These are phyloP conservation scores for Phytophthora lateralis DNA, from an alignment of 352 stramenopile genomes.

Conservation along the genomic window DNA sequence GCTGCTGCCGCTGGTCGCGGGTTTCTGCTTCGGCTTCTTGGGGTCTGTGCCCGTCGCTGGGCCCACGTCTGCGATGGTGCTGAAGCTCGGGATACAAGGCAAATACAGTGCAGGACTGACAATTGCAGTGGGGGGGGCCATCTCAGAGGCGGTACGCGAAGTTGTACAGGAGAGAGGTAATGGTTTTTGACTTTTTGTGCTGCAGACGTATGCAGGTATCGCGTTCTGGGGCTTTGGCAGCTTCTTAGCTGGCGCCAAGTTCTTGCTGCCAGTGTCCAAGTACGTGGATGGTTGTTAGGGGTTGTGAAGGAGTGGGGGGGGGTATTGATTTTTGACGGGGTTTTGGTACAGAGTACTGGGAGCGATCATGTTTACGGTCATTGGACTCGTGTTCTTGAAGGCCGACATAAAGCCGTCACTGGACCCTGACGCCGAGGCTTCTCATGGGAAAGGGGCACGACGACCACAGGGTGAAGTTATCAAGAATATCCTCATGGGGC, in stretches of 20 bases:
- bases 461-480: constrained; percentile 67
- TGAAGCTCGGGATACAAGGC: constrained; percentile 87
- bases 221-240: constrained; percentile 91
- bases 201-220: constrained; percentile 85
- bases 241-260: constrained; percentile 85
- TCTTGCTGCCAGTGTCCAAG: constrained; percentile 86
- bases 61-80: constrained; percentile 87
- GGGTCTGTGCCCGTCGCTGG: constrained; percentile 84
- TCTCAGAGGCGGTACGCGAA: constrained; percentile 74
- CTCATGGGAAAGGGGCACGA: constrained; percentile 54
- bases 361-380: constrained; percentile 85
- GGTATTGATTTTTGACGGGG: constrained; percentile 1
- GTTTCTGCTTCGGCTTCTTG: constrained; percentile 87
- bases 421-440: constrained; percentile 56
- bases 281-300: constrained; percentile 35
- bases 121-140: constrained; percentile 82
- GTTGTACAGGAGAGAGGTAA: neutral
- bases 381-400: constrained; percentile 81
- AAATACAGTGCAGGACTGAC: constrained; percentile 83
- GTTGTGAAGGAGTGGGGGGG: neutral
- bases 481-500: constrained; percentile 83
- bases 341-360: constrained; percentile 64
- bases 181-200: constrained; percentile 11
- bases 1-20: constrained; percentile 74
- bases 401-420: constrained; percentile 82